Evolutionary conservation across 1,284 basidiomycete species (phyloP).

Genomic region (Coniferiporia sulphurascens): DNA sequence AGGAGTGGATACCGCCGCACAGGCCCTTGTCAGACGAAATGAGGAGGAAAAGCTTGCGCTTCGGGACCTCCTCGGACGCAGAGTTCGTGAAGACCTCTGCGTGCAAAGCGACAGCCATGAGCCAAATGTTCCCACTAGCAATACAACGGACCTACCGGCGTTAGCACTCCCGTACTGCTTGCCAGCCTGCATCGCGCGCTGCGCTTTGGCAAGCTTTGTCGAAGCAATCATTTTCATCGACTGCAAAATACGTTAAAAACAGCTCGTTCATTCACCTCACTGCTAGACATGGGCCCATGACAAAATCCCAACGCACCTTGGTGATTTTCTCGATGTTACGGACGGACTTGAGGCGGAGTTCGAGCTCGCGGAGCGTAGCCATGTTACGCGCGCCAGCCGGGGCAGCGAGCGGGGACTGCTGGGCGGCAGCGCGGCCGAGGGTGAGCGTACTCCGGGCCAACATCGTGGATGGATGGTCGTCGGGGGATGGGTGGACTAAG

Average conservation of each 20-base stretch:
- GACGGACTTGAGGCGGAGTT: slow-evolving; percentile 95
- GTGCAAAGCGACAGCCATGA: not conserved
- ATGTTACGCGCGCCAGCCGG: slow-evolving; percentile 76
- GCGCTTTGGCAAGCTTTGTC: slow-evolving; percentile 93
- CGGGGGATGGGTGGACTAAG: slow-evolving; percentile 17
- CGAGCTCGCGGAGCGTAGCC: slow-evolving; percentile 97
- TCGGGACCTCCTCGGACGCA: slow-evolving; percentile 52
- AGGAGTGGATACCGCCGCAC: slow-evolving; percentile 99
- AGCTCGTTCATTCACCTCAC: not conserved
- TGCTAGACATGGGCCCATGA: not conserved
- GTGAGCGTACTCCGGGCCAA: slow-evolving; percentile 67
- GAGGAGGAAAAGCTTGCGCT: slow-evolving; percentile 86
- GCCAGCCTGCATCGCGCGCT: slow-evolving; percentile 90
- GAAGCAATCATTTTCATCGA: slow-evolving; percentile 99
- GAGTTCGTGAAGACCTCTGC: slow-evolving; percentile 83
- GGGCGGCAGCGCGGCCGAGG: slow-evolving; percentile 45
- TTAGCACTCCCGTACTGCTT: slow-evolving; percentile 95
- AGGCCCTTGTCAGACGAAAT: slow-evolving; percentile 99
- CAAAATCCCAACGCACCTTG: slow-evolving; percentile 57
- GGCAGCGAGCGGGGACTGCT: slow-evolving; percentile 54
- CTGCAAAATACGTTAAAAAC: slow-evolving; percentile 35
- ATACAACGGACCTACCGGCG: slow-evolving; percentile 58
- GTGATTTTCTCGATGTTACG: slow-evolving; percentile 99
- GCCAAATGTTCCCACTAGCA: too few relatives aligned
- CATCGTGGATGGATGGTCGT: slow-evolving; percentile 29